These are phyloP conservation scores for Fomitopsis palustris DNA, from an alignment of 1,284 basidiomycete species.

Conservation along the genomic window DNA sequence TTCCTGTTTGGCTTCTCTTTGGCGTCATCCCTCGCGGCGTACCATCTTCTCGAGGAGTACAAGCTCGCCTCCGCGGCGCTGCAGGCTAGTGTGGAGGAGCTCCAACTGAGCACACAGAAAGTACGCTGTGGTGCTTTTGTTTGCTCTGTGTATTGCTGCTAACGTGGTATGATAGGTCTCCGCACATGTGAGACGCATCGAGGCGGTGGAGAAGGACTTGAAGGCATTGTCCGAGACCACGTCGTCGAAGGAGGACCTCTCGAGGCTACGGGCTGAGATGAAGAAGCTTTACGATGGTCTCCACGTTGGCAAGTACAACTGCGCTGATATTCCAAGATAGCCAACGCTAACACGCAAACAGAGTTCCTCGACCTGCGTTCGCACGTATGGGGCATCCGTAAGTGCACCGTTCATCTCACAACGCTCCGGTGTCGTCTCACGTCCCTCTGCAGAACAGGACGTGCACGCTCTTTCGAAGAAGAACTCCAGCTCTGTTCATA, in stretches of 20 bases:
- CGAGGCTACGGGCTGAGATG: slow-evolving; percentile 70
- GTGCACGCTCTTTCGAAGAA: slow-evolving; percentile 72
- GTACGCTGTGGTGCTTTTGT: slow-evolving; percentile 31
- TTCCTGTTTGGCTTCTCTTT: slow-evolving; percentile 89
- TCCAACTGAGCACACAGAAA: slow-evolving; percentile 82
- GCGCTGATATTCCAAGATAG: background rate
- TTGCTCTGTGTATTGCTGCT: background rate
- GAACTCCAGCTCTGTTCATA: slow-evolving; percentile 52
- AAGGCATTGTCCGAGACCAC: slow-evolving; percentile 68
- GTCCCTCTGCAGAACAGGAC: slow-evolving; percentile 62
- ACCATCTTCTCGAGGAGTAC: slow-evolving; percentile 88
- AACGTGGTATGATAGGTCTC: slow-evolving; percentile 58
- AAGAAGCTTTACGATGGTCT: slow-evolving; percentile 84
- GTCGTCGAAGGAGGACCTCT: slow-evolving; percentile 76
- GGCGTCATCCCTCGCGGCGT: slow-evolving; percentile 81
- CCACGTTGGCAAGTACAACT: slow-evolving; percentile 62
- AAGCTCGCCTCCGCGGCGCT: slow-evolving; percentile 81
- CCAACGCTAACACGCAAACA: slow-evolving; percentile 21
- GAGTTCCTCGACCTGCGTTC: slow-evolving; percentile 76
- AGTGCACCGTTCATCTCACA: slow-evolving; percentile 32
- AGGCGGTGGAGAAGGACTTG: slow-evolving; percentile 85
- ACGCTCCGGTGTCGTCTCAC: background rate
- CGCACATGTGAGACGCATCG: slow-evolving; percentile 80
- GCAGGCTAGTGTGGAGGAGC: slow-evolving; percentile 83
- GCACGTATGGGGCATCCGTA: slow-evolving; percentile 83